A percentile compares a stretch with the other conserved stretches of the same genome.
Conservation (phyloP, 345 rosid species). For the Rhizophora apiculata region DNA sequence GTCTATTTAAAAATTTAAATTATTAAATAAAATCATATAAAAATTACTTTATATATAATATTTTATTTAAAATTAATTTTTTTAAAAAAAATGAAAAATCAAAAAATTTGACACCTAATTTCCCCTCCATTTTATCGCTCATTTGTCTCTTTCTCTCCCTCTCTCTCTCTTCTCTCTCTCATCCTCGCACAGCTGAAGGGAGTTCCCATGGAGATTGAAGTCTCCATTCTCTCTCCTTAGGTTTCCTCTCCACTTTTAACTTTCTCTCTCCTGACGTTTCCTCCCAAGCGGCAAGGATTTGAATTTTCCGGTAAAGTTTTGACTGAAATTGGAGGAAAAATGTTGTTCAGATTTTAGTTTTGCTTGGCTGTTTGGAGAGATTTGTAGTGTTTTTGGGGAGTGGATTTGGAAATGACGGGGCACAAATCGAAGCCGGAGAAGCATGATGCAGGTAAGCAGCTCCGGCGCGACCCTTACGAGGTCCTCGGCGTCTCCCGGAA, state of each 20-base stretch:
- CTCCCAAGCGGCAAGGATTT: not conserved
- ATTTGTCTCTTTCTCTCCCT: conserved; percentile 8
- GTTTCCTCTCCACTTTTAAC: conserved; percentile 5
- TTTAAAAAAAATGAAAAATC: not conserved
- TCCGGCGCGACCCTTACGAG: conserved; percentile 89
- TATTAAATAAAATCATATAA: too few relatives aligned
- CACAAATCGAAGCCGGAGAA: conserved; percentile 48
- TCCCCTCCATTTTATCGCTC: conserved; percentile 17
- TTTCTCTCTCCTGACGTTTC: not conserved
- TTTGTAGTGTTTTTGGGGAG: not conserved
- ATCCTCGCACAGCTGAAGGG: conserved; percentile 14
- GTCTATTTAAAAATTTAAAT: too few relatives aligned
- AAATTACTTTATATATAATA: too few relatives aligned
- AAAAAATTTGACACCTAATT: not conserved
- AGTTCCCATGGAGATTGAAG: conserved; percentile 9
- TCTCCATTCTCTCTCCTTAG: conserved; percentile 5
- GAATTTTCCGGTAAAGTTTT: not conserved
- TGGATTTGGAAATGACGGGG: conserved; percentile 23
- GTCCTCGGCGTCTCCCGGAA: conserved; percentile 67
- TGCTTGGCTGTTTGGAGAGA: not conserved
- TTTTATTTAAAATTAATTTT: not conserved
- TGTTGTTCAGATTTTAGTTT: not conserved
- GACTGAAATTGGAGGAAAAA: not conserved
- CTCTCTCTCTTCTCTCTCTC: not conserved
- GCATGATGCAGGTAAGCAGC: conserved; percentile 59